These are phyloP conservation scores for Triticum urartu DNA, from an alignment of 176 grass and related monocot genomes.

Conservation along the genomic window DNA sequence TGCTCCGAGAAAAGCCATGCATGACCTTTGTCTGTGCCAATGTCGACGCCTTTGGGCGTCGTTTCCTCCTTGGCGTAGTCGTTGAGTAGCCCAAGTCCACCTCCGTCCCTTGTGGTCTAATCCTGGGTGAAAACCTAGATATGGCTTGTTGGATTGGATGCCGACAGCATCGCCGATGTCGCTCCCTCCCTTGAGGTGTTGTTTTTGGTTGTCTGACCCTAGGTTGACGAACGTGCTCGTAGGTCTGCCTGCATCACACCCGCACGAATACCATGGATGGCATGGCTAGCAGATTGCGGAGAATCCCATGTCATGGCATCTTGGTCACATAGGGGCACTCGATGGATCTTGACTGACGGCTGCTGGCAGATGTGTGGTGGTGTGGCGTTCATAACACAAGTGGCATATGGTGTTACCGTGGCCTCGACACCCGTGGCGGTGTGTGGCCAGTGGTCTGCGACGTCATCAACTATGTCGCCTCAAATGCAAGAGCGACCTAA, in stretches of 20 bases:
- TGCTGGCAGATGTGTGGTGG: neutral
- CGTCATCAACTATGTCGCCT: neutral
- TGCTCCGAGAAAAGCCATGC: neutral
- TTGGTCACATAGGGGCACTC: neutral
- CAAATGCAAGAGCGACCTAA: neutral
- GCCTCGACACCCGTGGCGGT: neutral
- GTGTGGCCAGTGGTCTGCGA: neutral
- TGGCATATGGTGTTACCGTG: neutral
- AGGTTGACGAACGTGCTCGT: neutral
- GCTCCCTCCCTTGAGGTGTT: neutral
- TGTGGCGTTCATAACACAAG: neutral
- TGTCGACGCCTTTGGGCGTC: neutral
- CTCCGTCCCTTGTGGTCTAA: neutral
- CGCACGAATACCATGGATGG: neutral
- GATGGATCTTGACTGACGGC: neutral
- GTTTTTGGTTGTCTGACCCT: neutral
- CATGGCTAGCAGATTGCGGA: neutral
- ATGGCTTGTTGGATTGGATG: neutral
- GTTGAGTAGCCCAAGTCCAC: neutral
- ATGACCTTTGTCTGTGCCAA: neutral
- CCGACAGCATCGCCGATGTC: neutral
- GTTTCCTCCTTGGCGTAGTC: neutral
- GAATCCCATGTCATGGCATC: neutral
- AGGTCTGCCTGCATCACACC: neutral
- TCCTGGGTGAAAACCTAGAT: neutral